Base-by-base conservation (phyloP, 31 red algal genomes). In the Asparagopsis taxiformis region DNA sequence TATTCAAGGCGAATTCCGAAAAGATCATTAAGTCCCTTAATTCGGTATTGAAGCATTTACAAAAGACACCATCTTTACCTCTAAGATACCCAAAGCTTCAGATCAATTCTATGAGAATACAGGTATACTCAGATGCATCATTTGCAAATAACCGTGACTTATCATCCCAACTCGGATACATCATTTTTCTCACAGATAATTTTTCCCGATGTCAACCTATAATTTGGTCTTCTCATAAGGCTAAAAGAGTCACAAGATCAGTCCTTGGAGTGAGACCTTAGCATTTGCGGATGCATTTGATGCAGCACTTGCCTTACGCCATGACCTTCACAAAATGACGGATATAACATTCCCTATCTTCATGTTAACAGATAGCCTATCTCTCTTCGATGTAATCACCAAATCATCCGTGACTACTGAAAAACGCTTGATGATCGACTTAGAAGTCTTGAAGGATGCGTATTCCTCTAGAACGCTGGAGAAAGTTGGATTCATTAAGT, bases 221-320 rank as follows among this genome's bases (percentile, higher is more conserved):
- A 4, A 20, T 61, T 31, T 82, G 51, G 15, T 23, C 5, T 13
- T 58, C 52, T 6, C 54, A 46, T 35, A 82, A 71, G 35, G 38
- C 44, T 36, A 34, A 2, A 25, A 7, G 54, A 31, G 58, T 70
- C 16, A 59, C 56, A 36, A 15, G 62, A 2, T 71, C 51, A 22
- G 67, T 69, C 31, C 26, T 62, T 15, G 55, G 35, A 31, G 54
- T 20, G 78, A 82, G 36, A 49, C 57, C 1, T 28, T 51, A 15
- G 78, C 78, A 1, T 72, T 82, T 31, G 36, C 78, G 10, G 64
- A 70, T 4, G 78, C 64, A 2, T 71, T 82, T 38, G 30, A 82
- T 24, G 4, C 22, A 2, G 52, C 24, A 0, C 62, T 33, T 23
- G 46, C 56, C 1, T 22, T 72, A 1, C 51, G 59, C 8, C 28